phyloP scores from a whole-genome alignment of 129 eudicot species.

The Flaveria ramosissima region DNA sequence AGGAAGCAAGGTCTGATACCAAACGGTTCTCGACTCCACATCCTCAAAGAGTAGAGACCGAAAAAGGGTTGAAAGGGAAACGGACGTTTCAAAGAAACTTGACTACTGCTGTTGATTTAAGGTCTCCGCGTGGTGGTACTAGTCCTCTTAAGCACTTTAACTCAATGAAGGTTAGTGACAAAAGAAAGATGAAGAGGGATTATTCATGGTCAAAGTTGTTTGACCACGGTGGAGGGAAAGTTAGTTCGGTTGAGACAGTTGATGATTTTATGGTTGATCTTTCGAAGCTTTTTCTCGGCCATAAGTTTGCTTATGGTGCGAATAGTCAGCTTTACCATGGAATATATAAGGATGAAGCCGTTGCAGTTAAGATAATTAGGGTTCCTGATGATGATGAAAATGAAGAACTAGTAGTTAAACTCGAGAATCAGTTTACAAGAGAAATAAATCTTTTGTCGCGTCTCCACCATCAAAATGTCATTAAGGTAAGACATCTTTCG shows the following conservation, averaged over 20 bases:
- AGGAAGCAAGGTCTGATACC: constrained; percentile 66
- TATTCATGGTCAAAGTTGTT: constrained; percentile 77
- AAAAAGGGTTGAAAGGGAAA: constrained; percentile 48
- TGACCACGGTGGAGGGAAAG: constrained; percentile 84
- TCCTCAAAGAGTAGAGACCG: constrained; percentile 57
- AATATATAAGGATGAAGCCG: constrained; percentile 65
- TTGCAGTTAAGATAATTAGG: constrained; percentile 80
- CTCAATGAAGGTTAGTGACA: constrained; percentile 48
- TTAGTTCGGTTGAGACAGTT: constrained; percentile 63
- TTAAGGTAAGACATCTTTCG: constrained; percentile 20
- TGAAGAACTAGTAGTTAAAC: constrained; percentile 57
- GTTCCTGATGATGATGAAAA: constrained; percentile 84
- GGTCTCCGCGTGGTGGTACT: constrained; percentile 31
- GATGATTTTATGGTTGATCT: constrained; percentile 77
- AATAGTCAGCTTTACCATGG: constrained; percentile 94
- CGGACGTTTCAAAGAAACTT: constrained; percentile 38
- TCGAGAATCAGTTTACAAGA: constrained; percentile 73
- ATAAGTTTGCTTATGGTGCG: constrained; percentile 92
- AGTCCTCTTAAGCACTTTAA: constrained; percentile 56
- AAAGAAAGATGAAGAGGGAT: constrained; percentile 54
- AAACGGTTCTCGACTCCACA: constrained; percentile 74
- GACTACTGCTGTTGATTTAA: constrained; percentile 29
- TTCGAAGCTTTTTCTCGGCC: constrained; percentile 75
- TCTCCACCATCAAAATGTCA: constrained; percentile 60
- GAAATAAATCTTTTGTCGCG: constrained; percentile 76